Conservation (phyloP, 1,139 yeast species). For the Barnettozyma hawaiiensis region DNA sequence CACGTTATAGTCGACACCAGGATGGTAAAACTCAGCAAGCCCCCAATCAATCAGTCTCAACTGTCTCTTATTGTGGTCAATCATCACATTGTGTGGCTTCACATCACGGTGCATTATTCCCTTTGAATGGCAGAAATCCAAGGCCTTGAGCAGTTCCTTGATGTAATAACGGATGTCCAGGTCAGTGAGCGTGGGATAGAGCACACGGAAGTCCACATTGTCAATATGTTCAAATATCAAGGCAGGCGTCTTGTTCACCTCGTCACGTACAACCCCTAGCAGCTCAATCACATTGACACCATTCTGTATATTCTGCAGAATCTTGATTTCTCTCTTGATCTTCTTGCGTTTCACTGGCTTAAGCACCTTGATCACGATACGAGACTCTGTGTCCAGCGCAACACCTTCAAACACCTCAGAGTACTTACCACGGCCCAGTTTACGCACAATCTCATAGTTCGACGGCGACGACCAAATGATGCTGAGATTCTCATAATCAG, state of each 20-base stretch:
- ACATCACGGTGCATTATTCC: slow-evolving; percentile 84
- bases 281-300: slow-evolving; percentile 70
- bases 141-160: slow-evolving; percentile 61
- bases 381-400: slow-evolving; percentile 39
- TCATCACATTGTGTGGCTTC: slow-evolving; percentile 82
- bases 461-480: slow-evolving; percentile 68
- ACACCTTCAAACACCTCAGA: slow-evolving; percentile 72
- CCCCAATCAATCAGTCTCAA: slow-evolving; percentile 81
- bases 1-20: slow-evolving; percentile 73
- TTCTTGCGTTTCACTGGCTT: slow-evolving; percentile 79
- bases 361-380: slow-evolving; percentile 58
- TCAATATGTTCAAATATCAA: slow-evolving; percentile 65
- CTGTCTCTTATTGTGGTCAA: slow-evolving; percentile 58
- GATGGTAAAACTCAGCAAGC: slow-evolving; percentile 74
- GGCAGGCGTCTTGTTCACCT: slow-evolving; percentile 68
- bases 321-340: slow-evolving; percentile 71
- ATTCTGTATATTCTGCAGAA: slow-evolving; percentile 65
- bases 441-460: slow-evolving; percentile 63
- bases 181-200: slow-evolving; percentile 61
- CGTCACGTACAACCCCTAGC: slow-evolving; percentile 72
- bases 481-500: slow-evolving; percentile 72
- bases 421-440: slow-evolving; percentile 76
- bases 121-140: slow-evolving; percentile 75
- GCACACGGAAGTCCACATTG: slow-evolving; percentile 65
- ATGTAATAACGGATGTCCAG: slow-evolving; percentile 66